Base-by-base conservation (phyloP, 2,329 filamentous ascomycete genomes). In the Shiraia sp. region DNA sequence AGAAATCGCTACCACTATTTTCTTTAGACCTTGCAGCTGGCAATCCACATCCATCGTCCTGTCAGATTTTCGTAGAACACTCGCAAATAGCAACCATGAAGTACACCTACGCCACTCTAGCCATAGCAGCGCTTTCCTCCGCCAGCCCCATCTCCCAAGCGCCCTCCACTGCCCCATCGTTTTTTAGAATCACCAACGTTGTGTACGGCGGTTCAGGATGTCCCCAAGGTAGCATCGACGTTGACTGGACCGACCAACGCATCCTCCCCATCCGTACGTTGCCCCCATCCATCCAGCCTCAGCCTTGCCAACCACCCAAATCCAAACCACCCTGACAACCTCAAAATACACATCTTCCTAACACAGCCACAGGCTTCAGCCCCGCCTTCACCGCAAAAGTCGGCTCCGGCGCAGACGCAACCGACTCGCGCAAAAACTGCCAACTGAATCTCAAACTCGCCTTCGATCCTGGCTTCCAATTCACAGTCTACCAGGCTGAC, bases 401-500 rank as follows among this genome's bases (percentile, higher is more conserved):
- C 14, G 66, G 65, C 10, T 41, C 51, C 29, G 42, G 40, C 22
- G 50, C 58, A 19, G 29, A 49, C 2, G 36, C 53, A 31, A 51
- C 55, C 28, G 53, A 67, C 19, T 61, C 59, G 13, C 64, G 68
- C 46, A 70, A 70, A 42, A 66, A 66, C 56, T 70, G 65, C 59
- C 66, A 70, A 36, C 51, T 71, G 40, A 68, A 65, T 46, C 49
- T 71, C 42, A 48, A 50, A n/a, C 48, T 65, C 16, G 40, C 61
- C 39, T 69, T 54, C 49, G 59, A 40, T 16, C 55, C 63, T 50
- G 72, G 70, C 52, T 65, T 65, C 66, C 41, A 66, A 48, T 61
- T 69, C 59, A 36, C 59, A 28, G 51, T 71, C 10, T 66, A 61
- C 44, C 58, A 51, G 43, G 63, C 65, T 29, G 65, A 66, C 38